phyloP scores from a whole-genome alignment of 345 rosid species.

The Salix arbutifolia region DNA sequence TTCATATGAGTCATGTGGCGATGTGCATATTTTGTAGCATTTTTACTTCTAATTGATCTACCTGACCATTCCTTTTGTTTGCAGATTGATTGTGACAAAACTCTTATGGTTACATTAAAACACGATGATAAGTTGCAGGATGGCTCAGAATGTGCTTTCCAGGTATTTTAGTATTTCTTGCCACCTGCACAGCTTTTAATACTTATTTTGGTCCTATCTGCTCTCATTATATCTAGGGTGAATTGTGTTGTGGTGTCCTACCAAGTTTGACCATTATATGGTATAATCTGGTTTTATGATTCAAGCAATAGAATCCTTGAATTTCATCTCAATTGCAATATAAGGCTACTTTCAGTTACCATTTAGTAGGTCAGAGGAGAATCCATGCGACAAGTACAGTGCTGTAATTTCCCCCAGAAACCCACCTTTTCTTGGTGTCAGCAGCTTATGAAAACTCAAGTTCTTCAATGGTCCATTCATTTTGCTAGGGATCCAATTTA shows the following conservation, averaged over 20 bases:
- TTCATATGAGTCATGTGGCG: neutral
- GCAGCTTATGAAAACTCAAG: neutral
- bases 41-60: constrained; percentile 9
- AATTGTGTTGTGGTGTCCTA: neutral
- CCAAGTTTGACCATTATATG: neutral
- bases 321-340: neutral
- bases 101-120: constrained; percentile 83
- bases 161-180: constrained; percentile 41
- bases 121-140: constrained; percentile 96
- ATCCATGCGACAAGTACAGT: neutral
- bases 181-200: neutral
- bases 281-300: neutral
- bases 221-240: neutral
- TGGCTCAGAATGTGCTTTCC: constrained; percentile 89
- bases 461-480: neutral
- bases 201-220: neutral
- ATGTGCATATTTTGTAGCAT: neutral
- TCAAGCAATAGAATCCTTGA: neutral
- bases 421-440: neutral
- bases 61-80: constrained; percentile 17
- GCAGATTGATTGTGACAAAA: constrained; percentile 94
- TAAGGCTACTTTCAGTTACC: neutral
- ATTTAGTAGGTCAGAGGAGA: neutral
- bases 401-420: too few relatives aligned
- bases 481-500: neutral